Evolutionary conservation across 805 yeast species (phyloP).

Genomic region (Zygoascus tannicola): DNA sequence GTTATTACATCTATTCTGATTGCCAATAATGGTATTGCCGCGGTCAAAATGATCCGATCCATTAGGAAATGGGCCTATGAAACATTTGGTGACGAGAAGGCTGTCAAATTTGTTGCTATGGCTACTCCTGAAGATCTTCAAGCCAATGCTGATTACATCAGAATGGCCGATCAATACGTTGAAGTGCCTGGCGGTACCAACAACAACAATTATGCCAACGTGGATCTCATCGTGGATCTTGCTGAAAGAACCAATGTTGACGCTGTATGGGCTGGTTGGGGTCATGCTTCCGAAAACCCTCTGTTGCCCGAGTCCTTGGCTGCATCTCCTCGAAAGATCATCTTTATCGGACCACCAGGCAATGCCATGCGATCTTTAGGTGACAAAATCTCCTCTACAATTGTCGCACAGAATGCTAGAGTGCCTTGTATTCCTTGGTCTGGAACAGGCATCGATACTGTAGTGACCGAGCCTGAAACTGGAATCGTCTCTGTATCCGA

Average conservation of each 20-base stretch:
- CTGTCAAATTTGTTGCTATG: conserved; percentile 93
- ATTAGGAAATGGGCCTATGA: conserved; percentile 99
- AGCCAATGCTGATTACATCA: conserved; percentile 94
- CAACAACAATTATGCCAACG: conserved; percentile 97
- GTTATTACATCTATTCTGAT: conserved; percentile 75
- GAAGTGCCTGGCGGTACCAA: conserved; percentile 99
- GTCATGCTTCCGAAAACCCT: conserved; percentile 99
- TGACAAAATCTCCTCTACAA: conserved; percentile 95
- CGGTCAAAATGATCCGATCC: conserved; percentile 95
- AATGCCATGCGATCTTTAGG: conserved; percentile 99
- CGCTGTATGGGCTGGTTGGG: conserved; percentile 99
- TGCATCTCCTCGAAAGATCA: conserved; percentile 78
- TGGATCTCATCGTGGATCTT: conserved; percentile 89
- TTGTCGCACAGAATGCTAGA: conserved; percentile 96
- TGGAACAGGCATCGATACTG: conserved; percentile 92
- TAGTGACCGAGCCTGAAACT: conserved; percentile 54
- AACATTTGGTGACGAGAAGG: conserved; percentile 93
- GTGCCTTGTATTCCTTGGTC: conserved; percentile 99
- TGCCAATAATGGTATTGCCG: conserved; percentile 99
- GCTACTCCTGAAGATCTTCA: conserved; percentile 98
- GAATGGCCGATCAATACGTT: conserved; percentile 98
- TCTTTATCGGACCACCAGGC: conserved; percentile 98
- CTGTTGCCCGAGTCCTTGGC: conserved; percentile 87
- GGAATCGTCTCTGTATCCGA: conserved; percentile 85
- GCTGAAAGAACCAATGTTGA: conserved; percentile 96